phyloP scores from a whole-genome alignment of 169 alveolate species.

The Plasmodium gallinaceum region DNA sequence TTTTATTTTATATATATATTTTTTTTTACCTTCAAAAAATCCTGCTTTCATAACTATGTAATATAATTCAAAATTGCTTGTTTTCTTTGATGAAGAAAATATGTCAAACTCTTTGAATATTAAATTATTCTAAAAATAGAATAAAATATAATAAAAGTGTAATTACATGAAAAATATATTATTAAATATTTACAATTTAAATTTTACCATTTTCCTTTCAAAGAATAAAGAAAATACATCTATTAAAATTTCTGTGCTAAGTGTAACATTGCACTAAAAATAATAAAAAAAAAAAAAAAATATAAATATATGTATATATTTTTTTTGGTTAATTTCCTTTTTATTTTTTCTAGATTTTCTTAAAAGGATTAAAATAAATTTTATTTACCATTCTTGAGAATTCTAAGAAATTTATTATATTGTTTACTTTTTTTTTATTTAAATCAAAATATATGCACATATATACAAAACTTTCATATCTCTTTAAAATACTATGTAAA shows the following conservation, averaged over 20 bases:
- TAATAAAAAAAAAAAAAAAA: background rate
- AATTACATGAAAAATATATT: background rate
- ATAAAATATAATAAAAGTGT: slow-evolving; percentile 2
- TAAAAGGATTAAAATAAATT: background rate
- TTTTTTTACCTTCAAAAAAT: slow-evolving; percentile 58
- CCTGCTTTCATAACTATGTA: slow-evolving; percentile 73
- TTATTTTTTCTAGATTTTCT: background rate
- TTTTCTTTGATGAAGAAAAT: slow-evolving; percentile 23
- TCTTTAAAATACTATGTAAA: slow-evolving; percentile 40
- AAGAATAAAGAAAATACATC: slow-evolving; percentile 56
- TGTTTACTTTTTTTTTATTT: slow-evolving; percentile 66
- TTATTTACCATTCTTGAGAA: slow-evolving; percentile 50
- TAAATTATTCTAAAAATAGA: slow-evolving; percentile 51
- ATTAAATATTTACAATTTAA: slow-evolving; percentile 4
- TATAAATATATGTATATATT: slow-evolving; percentile 6
- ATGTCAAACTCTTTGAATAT: slow-evolving; percentile 69
- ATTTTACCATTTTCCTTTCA: slow-evolving; percentile 58
- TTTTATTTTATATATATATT: slow-evolving; percentile 1
- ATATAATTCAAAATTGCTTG: slow-evolving; percentile 56
- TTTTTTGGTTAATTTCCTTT: background rate
- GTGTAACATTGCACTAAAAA: slow-evolving; percentile 35
- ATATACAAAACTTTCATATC: slow-evolving; percentile 55
- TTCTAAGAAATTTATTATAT: slow-evolving; percentile 46
- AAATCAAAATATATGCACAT: slow-evolving; percentile 73
- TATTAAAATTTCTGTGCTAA: slow-evolving; percentile 52